Evolutionary conservation across 768 basidiomycete species (phyloP), one percentile per base, ranked within the genome.

Genomic region (Lentinula edodes): DNA sequence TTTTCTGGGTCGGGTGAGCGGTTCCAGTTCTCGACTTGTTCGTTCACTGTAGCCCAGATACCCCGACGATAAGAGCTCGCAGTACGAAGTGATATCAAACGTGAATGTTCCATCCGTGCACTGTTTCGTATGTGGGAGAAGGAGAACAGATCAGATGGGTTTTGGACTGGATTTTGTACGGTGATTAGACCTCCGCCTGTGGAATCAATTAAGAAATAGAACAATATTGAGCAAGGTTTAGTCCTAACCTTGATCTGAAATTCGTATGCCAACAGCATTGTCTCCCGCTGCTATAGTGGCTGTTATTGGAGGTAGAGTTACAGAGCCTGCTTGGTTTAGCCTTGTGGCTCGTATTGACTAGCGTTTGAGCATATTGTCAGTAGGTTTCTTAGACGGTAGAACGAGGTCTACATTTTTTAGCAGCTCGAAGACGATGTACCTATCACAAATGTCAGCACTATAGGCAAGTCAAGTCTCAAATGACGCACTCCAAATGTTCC

Each of bases 371-470:
- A 60, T 36, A 59, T 20, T 58, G 55, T 48, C 36, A 58, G 45
- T 61, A 20, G 62, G 34, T 65, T 32, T 20, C 53, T 7, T 20
- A 42, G 34, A 36, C 36, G 23, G 34, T 18, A 28, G 15, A 18
- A 15, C n/a, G 55, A 46, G 23, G 72, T 87, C 65, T 66, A 91
- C 91, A 70, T 94, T 94, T 73, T 95, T 95, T 69, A 96, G 70
- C n/a, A 95, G 71, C 69, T 95, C 93, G 67, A 95, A 94, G 20
- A 94, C 72, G 54, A 95, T 89, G 70, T 95, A 95, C 71, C 89
- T 90, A 66, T 2, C 28, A 34, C 28, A 12, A 10, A 18, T 34
- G 63, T 48, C 57, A 64, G 56, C 48, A 10, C 15, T n/a, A 15
- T 42, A 38, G 18, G 6, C 16, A 32, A 48, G 8, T 6, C 12